These are phyloP conservation scores for Byssoonygena ceratinophila DNA, from an alignment of 2,329 filamentous ascomycete genomes.

Conservation along the genomic window DNA sequence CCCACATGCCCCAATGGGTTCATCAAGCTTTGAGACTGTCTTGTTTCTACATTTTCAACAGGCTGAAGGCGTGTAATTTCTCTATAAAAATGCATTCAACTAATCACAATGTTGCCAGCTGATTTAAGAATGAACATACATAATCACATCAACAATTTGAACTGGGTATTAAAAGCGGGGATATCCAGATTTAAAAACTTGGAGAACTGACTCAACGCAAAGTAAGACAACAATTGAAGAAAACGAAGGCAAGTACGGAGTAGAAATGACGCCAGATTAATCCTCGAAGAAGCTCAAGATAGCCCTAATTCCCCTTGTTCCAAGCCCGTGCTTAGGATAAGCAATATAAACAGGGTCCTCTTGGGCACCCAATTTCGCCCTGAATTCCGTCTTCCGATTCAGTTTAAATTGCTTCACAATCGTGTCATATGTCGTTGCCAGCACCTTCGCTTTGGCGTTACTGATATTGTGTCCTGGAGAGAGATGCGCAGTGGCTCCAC, in stretches of 20 bases:
- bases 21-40: too few species aligned
- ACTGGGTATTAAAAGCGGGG: too few species aligned
- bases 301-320: conserved; percentile 70
- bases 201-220: too few species aligned
- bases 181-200: neutral
- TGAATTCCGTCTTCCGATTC: conserved; percentile 76
- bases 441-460: conserved; percentile 67
- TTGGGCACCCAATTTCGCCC: conserved; percentile 75
- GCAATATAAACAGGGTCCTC: conserved; percentile 83
- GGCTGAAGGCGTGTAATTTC: too few species aligned
- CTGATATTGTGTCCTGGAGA: conserved; percentile 71
- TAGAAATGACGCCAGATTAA: conserved; percentile 16
- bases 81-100: too few species aligned
- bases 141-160: too few species aligned
- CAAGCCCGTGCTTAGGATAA: conserved; percentile 77
- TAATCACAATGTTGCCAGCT: too few species aligned
- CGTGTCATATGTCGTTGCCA: conserved; percentile 71
- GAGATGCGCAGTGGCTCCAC: conserved; percentile 63
- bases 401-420: conserved; percentile 72
- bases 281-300: conserved; percentile 82
- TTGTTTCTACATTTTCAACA: too few species aligned
- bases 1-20: too few species aligned
- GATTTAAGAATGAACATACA: too few species aligned
- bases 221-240: too few species aligned
- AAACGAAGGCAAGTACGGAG: neutral